Base-by-base conservation (phyloP, 352 stramenopile genomes). In the Pythium biforme region DNA sequence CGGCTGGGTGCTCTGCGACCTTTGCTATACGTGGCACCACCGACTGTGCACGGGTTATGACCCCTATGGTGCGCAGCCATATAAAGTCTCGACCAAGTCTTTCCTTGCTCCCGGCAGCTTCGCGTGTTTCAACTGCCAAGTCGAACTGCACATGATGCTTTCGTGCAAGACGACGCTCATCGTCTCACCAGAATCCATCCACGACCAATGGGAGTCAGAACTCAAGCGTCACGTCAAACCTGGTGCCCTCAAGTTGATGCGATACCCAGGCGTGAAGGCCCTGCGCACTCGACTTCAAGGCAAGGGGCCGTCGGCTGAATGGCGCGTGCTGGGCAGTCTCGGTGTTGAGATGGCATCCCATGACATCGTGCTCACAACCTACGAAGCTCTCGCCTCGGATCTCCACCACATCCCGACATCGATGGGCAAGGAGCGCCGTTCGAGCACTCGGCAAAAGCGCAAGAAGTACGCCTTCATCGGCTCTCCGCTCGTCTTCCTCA, bases 301-400 rank as follows among this genome's bases (percentile, higher is more conserved):
- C 0, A 64, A 48, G 22, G 68, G 73, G 0, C 83, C 81, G 7
- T 77, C 63, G 29, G 69, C 68, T 4, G 72, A 83, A 40, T 92
- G 83, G 83, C 62, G 77, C 46, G 40, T 92, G 4, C 65, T 92
- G 25, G 72, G 75, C 23, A 78, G 66, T 19, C 63, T 65, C 1
- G 74, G 81, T 0, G 52, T 74, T 19, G 34, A 73, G 7, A 66
- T 98, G 33, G 83, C 86, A 19, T 73, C 81, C 22, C 94, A 88
- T 27, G 92, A 98, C 64, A 80, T 98, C 19, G 83, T 98, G 17
- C 69, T 98, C 17, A 96, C 90, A 1, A 98, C 89, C 0, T 98
- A 98, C 56, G 82, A 95, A 64, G 76, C 79, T 4, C 75, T 98
- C 9, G 79, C 75, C 31, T 75, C 67, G 9, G 94, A 98, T 72